Conservation (phyloP, 257 asterid species). For the Orobanche coerulescens region DNA sequence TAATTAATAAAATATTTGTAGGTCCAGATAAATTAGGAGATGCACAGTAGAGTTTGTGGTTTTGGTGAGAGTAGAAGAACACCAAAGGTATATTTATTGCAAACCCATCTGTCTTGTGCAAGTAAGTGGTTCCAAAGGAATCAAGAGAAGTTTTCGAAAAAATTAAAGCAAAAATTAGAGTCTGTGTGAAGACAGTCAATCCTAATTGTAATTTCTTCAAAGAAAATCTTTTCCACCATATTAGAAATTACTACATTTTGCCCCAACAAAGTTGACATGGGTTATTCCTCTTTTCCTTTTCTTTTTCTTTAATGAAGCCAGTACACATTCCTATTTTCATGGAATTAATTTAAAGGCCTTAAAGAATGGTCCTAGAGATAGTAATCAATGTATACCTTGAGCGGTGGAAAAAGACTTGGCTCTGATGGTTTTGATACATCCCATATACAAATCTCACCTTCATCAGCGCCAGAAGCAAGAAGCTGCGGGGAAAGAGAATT, state of each 20-base stretch:
- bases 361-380: slow-evolving; percentile 1
- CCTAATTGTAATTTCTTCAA: neutral
- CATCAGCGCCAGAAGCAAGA: slow-evolving; percentile 99
- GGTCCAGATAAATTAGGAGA: neutral
- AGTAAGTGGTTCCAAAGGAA: neutral
- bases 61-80: neutral
- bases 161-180: neutral
- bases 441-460: slow-evolving; percentile 95
- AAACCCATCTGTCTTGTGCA: neutral
- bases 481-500: slow-evolving; percentile 59
- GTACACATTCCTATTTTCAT: too few species aligned
- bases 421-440: slow-evolving; percentile 71
- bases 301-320: neutral
- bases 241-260: neutral
- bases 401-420: slow-evolving; percentile 79
- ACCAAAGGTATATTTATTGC: neutral
- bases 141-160: neutral
- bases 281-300: neutral
- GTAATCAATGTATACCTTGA: slow-evolving; percentile 47
- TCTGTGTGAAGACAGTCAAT: neutral
- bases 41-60: slow-evolving; percentile 3
- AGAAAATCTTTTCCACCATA: neutral
- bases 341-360: slow-evolving; percentile 5
- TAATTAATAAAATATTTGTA: neutral
- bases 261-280: neutral